phyloP scores from a whole-genome alignment of 805 yeast species.

The Candida chilensis region DNA sequence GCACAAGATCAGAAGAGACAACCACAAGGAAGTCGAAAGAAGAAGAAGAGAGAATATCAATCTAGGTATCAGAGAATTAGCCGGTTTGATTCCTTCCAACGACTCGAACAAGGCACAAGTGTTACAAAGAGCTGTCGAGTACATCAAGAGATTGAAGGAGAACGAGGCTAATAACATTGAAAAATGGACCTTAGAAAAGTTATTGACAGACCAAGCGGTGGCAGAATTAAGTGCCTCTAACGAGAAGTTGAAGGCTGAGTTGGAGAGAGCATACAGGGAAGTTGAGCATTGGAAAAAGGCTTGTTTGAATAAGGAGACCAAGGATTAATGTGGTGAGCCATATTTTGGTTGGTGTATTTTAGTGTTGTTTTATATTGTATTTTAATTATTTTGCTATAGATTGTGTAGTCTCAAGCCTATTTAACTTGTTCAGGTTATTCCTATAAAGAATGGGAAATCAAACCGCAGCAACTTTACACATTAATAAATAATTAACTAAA shows the following conservation, averaged over 20 bases:
- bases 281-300: conserved; percentile 72
- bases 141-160: conserved; percentile 81
- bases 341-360: not conserved
- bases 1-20: conserved; percentile 76
- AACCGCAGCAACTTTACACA: no score
- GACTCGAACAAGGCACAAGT: conserved; percentile 91
- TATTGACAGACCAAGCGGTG: conserved; percentile 85
- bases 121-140: conserved; percentile 80
- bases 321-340: not conserved
- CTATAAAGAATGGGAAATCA: no score
- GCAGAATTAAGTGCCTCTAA: conserved; percentile 78
- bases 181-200: conserved; percentile 91
- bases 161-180: conserved; percentile 85
- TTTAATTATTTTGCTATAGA: not conserved
- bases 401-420: no score
- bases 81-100: conserved; percentile 68
- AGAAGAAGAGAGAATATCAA: conserved; percentile 86
- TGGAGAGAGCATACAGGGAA: conserved; percentile 88
- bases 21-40: conserved; percentile 93
- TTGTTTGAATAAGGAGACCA: conserved; percentile 11
- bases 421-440: no score
- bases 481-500: no score
- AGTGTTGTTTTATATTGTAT: not conserved
- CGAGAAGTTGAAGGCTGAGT: conserved; percentile 79
- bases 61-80: conserved; percentile 74